A percentile compares a stretch with the other conserved stretches of the same genome.
Evolutionary conservation across 164 flowering plant genomes (phyloP).

Genomic region (Stephania japonica): DNA sequence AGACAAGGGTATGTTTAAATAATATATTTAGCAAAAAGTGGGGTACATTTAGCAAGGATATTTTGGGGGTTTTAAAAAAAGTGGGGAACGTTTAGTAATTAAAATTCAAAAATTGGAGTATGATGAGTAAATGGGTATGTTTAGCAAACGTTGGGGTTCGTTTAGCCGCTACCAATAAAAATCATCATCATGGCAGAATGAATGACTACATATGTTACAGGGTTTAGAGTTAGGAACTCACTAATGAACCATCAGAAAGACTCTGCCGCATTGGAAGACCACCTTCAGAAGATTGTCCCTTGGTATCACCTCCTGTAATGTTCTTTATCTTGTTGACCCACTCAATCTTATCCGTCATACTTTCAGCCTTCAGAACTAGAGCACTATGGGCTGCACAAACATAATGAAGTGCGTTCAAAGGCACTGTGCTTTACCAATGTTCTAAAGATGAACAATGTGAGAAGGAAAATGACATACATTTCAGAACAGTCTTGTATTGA

Average conservation of each 20-base stretch:
- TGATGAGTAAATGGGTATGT: too few relatives aligned
- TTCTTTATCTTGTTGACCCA: slow-evolving; percentile 81
- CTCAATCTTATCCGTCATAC: slow-evolving; percentile 71
- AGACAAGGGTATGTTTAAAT: too few relatives aligned
- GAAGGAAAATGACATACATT: slow-evolving; percentile 42
- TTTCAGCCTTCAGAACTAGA: slow-evolving; percentile 90
- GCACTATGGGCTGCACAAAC: slow-evolving; percentile 77
- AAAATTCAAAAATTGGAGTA: too few relatives aligned
- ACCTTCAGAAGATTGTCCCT: slow-evolving; percentile 34
- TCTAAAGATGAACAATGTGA: not conserved
- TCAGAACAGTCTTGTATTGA: slow-evolving; percentile 86
- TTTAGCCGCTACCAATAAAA: not conserved
- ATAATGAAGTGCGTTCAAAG: not conserved
- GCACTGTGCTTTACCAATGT: not conserved
- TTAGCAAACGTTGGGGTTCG: too few relatives aligned
- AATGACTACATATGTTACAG: too few relatives aligned
- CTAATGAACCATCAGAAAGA: slow-evolving; percentile 93
- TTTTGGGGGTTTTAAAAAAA: too few relatives aligned
- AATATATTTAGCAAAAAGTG: too few relatives aligned
- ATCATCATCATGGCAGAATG: too few relatives aligned
- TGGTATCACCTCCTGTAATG: slow-evolving; percentile 37
- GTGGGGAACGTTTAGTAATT: too few relatives aligned
- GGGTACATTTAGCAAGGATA: too few relatives aligned
- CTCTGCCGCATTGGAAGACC: slow-evolving; percentile 73
- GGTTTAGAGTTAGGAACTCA: slow-evolving; percentile 29